Evolutionary conservation across 306 rosid genomes (phyloP).

Genomic region (Notholithocarpus densiflorus): DNA sequence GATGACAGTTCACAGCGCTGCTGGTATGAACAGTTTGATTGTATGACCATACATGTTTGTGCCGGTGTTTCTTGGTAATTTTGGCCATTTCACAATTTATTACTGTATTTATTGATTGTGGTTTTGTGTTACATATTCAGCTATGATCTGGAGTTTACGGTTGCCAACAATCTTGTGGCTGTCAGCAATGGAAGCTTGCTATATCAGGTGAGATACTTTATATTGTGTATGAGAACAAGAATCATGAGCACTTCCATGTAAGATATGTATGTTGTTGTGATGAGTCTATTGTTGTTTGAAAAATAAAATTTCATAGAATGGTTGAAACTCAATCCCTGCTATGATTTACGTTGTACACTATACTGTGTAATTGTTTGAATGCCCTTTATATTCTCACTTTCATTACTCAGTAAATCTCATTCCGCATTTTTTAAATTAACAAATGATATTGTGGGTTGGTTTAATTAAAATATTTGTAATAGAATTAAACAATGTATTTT

Average conservation of each 20-base stretch:
- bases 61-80: background rate
- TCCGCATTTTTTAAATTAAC: background rate
- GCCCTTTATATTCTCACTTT: background rate
- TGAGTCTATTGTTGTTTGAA: background rate
- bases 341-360: background rate
- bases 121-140: constrained; percentile 43
- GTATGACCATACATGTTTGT: background rate
- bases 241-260: constrained; percentile 7
- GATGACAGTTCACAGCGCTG: constrained; percentile 85
- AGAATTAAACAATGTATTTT: background rate
- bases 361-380: background rate
- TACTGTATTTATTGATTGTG: constrained; percentile 3
- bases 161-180: constrained; percentile 79
- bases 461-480: background rate
- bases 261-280: constrained; percentile 9
- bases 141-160: constrained; percentile 95
- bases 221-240: constrained; percentile 15
- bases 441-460: background rate
- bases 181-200: constrained; percentile 85
- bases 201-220: constrained; percentile 66
- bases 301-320: background rate
- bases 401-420: background rate
- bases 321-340: too few species aligned
- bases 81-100: background rate
- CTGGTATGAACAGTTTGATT: constrained; percentile 50